A percentile compares a stretch with the other conserved stretches of the same genome.
Conservation (phyloP, 768 basidiomycete genomes). For the Kwoniella pini region DNA sequence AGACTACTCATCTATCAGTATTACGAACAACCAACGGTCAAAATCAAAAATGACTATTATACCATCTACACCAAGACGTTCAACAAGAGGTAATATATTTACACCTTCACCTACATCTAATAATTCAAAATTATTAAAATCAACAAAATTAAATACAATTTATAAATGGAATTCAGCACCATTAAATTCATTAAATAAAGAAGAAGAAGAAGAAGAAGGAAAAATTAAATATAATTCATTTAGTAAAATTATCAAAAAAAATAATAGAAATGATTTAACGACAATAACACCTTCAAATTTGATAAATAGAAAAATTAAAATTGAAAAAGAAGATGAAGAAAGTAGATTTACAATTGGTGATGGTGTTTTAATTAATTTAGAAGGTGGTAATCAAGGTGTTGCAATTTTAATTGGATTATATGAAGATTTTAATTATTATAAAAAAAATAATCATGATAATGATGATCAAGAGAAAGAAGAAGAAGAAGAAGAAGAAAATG, state of each 20-base stretch:
- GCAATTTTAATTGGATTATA: conserved; percentile 47
- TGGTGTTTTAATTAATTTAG: conserved; percentile 44
- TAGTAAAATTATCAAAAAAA: conserved; percentile 18
- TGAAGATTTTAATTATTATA: conserved; percentile 35
- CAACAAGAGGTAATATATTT: conserved; percentile 42
- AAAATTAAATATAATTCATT: conserved; percentile 32
- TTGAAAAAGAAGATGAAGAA: conserved; percentile 34
- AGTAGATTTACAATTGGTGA: conserved; percentile 47
- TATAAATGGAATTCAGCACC: conserved; percentile 40
- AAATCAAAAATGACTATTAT: conserved; percentile 6
- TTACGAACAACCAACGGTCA: background rate
- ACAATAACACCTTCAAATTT: conserved; percentile 6
- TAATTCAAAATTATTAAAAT: background rate
- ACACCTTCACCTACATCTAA: conserved; percentile 33
- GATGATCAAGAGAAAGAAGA: conserved; percentile 21
- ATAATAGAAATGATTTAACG: conserved; percentile 5
- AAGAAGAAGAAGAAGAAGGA: background rate
- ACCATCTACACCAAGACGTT: conserved; percentile 38
- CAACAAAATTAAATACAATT: conserved; percentile 22
- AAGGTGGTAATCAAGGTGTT: conserved; percentile 47
- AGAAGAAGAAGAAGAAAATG: conserved; percentile 22
- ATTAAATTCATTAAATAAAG: background rate
- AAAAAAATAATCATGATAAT: conserved; percentile 21
- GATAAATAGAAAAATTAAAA: conserved; percentile 12
- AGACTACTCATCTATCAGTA: too few species aligned